Base-by-base conservation (phyloP, 495 filamentous ascomycete genomes). In the Podospora bellae-mahoneyi region DNA sequence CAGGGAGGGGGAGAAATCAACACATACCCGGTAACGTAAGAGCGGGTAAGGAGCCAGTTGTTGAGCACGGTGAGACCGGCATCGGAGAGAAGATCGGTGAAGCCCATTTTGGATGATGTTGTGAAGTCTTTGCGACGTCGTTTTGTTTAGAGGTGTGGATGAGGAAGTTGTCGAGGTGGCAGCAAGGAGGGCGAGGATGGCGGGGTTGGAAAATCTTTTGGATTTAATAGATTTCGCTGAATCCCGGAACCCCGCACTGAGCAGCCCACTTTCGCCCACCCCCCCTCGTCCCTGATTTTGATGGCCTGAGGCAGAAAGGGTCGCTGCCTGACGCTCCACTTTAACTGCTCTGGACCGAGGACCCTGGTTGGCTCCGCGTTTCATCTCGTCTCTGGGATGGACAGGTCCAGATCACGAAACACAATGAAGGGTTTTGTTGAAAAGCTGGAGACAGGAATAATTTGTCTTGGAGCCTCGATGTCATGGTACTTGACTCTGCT, bases 11-110 rank as follows among this genome's bases (percentile, higher is more conserved):
- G 7, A 10, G 60, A 59, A 66, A 70, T 28, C 65, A 58, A 83
- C 84, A 83, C 84, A 74, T 90, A 97, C 93, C 93, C 94, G 82
- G 89, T 85, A 76, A 99, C 88, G 86, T 99, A 99, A 83, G 91
- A 95, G 74, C 94, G 89, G 73, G 91, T 92, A 72, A 87, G 87
- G 77, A 97, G 84, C 89, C 88, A 98, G 85, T 86, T 89, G 87
- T 97, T 91, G 78, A 97, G 90, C 78, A 95, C 94, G 78, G 91
- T 86, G 67, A 95, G 85, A 78, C 95, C 94, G 84, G 91, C 86
- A 74, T 95, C 94, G 77, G 90, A 88, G 79, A 91, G 80, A 72
- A 99, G 88, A 84, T 99, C 94, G 72, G 90, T 89, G 88, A 98
- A 97, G 82, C 95, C 95, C 95, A 99, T 99, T 72, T 71, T 71